phyloP scores from a whole-genome alignment of 2,329 filamentous ascomycete species.

The Beauveria medogensis region DNA sequence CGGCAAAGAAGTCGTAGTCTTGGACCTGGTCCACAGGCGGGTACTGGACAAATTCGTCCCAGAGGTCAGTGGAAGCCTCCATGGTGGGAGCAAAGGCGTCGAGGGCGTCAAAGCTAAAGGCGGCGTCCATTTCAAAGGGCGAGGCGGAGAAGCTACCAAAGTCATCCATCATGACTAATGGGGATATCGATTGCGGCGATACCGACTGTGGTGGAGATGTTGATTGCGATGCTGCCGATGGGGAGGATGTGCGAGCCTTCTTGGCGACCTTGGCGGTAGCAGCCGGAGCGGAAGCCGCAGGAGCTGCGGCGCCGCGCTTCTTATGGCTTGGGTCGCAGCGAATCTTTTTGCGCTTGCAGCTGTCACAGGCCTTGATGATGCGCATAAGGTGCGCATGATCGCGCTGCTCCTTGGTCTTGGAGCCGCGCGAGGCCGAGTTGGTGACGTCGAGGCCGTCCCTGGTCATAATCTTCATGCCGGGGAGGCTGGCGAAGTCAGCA shows the following conservation, averaged over 20 bases:
- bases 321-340: conserved; percentile 54
- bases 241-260: conserved; percentile 7
- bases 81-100: conserved; percentile 14
- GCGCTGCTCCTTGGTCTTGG: conserved; percentile 60
- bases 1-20: conserved; percentile 39
- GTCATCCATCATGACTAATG: background rate
- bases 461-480: conserved; percentile 61
- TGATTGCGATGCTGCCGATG: conserved; percentile 14
- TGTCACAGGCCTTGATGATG: conserved; percentile 59
- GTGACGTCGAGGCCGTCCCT: conserved; percentile 56
- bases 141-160: conserved; percentile 2
- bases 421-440: conserved; percentile 51
- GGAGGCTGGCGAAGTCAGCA: conserved; percentile 43
- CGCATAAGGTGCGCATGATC: conserved; percentile 60
- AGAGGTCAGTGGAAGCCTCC: conserved; percentile 22
- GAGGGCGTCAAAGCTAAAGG: conserved; percentile 8
- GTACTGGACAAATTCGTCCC: conserved; percentile 40
- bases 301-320: conserved; percentile 32
- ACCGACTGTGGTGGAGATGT: conserved; percentile 4
- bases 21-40: conserved; percentile 27
- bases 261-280: conserved; percentile 1
- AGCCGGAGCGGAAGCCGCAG: conserved; percentile 11
- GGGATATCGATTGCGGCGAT: conserved; percentile 5
- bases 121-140: conserved; percentile 15
- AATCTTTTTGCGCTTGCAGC: conserved; percentile 55